These are phyloP conservation scores for Cladosporium oxysporum DNA, from an alignment of 2,329 filamentous ascomycete species.

Conservation along the genomic window DNA sequence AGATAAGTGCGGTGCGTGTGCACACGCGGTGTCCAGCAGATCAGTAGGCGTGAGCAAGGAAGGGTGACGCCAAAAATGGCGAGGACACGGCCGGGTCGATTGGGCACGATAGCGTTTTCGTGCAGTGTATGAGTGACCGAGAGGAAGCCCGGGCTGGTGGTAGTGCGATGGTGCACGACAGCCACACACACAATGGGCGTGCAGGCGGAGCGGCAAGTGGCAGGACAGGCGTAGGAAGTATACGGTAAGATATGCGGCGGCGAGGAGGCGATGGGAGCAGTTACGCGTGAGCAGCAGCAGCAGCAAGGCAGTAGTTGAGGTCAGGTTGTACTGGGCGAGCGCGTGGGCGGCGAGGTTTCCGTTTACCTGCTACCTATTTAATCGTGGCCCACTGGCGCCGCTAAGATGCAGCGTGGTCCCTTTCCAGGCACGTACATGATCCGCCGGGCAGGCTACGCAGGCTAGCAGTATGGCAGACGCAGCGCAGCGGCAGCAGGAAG, in stretches of 20 bases:
- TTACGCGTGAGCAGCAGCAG: no score
- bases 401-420: conserved; percentile 18
- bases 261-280: neutral
- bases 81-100: neutral
- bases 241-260: neutral
- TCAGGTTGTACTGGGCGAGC: neutral
- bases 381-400: conserved; percentile 20
- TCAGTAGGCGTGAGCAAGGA: neutral
- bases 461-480: conserved; percentile 17
- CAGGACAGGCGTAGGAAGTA: neutral
- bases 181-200: conserved; percentile 8
- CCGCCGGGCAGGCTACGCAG: conserved; percentile 14
- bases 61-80: neutral
- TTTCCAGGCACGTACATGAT: conserved; percentile 21
- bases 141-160: conserved; percentile 12
- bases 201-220: neutral
- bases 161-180: conserved; percentile 19
- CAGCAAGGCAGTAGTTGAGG: neutral
- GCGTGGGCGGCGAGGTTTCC: conserved; percentile 5
- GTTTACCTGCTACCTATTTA: conserved; percentile 13
- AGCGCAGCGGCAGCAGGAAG: conserved; percentile 18
- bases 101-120: conserved; percentile 13
- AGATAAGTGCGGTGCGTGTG: conserved; percentile 10
- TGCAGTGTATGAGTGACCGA: conserved; percentile 7
- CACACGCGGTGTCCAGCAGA: conserved; percentile 8